Evolutionary conservation across 352 stramenopile genomes (phyloP).

Genomic region (Thalassiosira exigua): DNA sequence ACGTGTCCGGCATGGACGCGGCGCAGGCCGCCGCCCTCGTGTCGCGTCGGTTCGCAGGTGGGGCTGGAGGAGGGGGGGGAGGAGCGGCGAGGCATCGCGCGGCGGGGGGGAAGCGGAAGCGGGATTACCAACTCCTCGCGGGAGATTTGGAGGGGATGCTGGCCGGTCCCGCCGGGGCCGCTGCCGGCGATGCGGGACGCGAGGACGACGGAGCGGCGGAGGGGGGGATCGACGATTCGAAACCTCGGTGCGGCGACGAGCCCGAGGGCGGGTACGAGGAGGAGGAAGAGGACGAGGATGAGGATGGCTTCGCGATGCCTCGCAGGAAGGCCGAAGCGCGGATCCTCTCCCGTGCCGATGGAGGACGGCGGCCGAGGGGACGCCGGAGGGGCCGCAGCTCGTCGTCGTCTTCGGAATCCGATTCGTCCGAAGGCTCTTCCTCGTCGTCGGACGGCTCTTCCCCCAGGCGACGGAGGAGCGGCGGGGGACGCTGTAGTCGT

Average conservation of each 20-base stretch:
- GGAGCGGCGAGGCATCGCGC: slow-evolving; percentile 31
- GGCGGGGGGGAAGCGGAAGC: slow-evolving; percentile 40
- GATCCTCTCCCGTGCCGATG: slow-evolving; percentile 28
- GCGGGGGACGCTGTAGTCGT: slow-evolving; percentile 5
- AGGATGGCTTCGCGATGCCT: slow-evolving; percentile 41
- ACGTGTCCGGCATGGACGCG: too few species aligned
- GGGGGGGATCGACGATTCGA: slow-evolving; percentile 14
- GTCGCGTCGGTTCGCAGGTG: slow-evolving; percentile 27
- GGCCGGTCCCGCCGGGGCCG: background rate
- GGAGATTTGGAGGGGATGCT: slow-evolving; percentile 45
- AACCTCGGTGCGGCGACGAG: too few species aligned
- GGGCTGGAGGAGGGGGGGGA: background rate
- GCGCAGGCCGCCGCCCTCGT: too few species aligned
- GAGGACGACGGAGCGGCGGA: too few species aligned
- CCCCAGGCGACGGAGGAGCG: slow-evolving; percentile 2
- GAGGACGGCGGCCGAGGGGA: slow-evolving; percentile 2
- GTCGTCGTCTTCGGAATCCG: slow-evolving; percentile 32
- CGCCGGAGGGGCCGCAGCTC: slow-evolving; percentile 14
- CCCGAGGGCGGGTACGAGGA: too few species aligned
- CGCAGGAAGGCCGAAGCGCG: slow-evolving; percentile 30
- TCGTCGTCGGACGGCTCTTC: background rate
- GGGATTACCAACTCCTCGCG: slow-evolving; percentile 63
- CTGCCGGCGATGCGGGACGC: too few species aligned
- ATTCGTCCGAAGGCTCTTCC: background rate
- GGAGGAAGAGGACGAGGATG: slow-evolving; percentile 24